Conservation (phyloP, 1,284 basidiomycete species). For the Phellopilus nigrolimitatus region DNA sequence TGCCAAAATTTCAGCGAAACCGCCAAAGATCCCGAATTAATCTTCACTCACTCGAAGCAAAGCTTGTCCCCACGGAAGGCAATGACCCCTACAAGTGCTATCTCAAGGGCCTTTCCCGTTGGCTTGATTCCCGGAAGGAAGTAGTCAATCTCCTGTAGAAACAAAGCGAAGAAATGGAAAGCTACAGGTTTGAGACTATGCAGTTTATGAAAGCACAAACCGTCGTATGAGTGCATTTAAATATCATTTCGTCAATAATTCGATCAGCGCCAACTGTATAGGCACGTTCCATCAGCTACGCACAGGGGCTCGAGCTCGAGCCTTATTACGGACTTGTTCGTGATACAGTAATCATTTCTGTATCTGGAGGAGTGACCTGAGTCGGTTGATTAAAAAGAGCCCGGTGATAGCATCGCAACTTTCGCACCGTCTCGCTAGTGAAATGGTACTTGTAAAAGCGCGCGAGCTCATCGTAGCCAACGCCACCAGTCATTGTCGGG, state of each 20-base stretch:
- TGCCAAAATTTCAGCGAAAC: too few relatives aligned
- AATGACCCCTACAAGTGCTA: constrained; percentile 47
- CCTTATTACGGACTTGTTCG: constrained; percentile 37
- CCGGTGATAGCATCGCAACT: too few relatives aligned
- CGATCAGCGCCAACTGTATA: constrained; percentile 40
- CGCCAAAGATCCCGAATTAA: too few relatives aligned
- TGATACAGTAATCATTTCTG: constrained; percentile 40
- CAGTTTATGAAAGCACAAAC: constrained; percentile 24
- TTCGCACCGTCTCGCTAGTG: constrained; percentile 30
- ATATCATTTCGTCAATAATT: constrained; percentile 45
- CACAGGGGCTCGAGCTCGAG: background rate
- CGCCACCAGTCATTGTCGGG: constrained; percentile 42
- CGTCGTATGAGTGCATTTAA: constrained; percentile 40
- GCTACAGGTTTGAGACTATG: too few relatives aligned
- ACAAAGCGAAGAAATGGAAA: background rate
- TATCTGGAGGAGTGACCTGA: constrained; percentile 40
- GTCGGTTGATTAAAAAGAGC: too few relatives aligned
- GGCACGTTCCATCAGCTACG: constrained; percentile 3
- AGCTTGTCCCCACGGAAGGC: constrained; percentile 49
- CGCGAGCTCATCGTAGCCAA: constrained; percentile 36
- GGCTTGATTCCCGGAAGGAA: constrained; percentile 45
- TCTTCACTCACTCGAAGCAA: constrained; percentile 43
- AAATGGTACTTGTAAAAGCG: constrained; percentile 48
- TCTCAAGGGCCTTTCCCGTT: constrained; percentile 39
- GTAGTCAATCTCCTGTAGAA: constrained; percentile 44